phyloP scores from a whole-genome alignment of 1,284 basidiomycete species.

The Macrocystidia cucumis region DNA sequence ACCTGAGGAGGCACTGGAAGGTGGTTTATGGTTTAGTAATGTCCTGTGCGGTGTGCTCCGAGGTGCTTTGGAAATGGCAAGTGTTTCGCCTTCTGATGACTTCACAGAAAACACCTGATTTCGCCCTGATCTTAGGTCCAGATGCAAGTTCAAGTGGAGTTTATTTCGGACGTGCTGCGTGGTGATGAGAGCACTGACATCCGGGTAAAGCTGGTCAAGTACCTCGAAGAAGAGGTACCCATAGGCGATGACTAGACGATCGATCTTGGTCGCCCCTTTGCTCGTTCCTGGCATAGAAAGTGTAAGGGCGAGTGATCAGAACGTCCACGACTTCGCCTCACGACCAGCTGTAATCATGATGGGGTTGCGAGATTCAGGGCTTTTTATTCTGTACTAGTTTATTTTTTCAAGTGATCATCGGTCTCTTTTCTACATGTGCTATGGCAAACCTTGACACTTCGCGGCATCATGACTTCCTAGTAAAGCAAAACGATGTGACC shows the following conservation, averaged over 20 bases:
- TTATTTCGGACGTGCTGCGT: conserved; percentile 84
- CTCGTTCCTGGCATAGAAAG: conserved; percentile 1
- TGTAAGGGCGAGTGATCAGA: too few species aligned
- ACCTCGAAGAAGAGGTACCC: conserved; percentile 92
- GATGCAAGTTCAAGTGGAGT: conserved; percentile 90
- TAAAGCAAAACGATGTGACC: too few species aligned
- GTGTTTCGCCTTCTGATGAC: conserved; percentile 15
- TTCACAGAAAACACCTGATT: conserved; percentile 4
- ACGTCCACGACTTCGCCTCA: too few species aligned
- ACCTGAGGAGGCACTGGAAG: conserved; percentile 87
- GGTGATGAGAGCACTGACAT: conserved; percentile 96
- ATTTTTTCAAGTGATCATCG: too few species aligned
- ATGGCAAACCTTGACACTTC: too few species aligned
- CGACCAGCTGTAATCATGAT: too few species aligned
- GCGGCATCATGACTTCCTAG: too few species aligned
- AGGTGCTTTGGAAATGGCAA: conserved; percentile 95
- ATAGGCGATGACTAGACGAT: conserved; percentile 76
- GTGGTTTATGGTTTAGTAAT: conserved; percentile 96
- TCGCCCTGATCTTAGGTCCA: conserved; percentile 61
- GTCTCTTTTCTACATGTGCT: too few species aligned
- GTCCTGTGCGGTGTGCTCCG: conserved; percentile 91
- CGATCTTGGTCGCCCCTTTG: too few species aligned
- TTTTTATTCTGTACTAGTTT: too few species aligned
- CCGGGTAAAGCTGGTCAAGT: conserved; percentile 82
- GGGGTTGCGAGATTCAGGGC: too few species aligned